Percentiles rank a stretch among this genome's conserved stretches.
These are phyloP conservation scores for Phialocephala sp. DNA, from an alignment of 2,329 filamentous ascomycete genomes.

Conservation along the genomic window DNA sequence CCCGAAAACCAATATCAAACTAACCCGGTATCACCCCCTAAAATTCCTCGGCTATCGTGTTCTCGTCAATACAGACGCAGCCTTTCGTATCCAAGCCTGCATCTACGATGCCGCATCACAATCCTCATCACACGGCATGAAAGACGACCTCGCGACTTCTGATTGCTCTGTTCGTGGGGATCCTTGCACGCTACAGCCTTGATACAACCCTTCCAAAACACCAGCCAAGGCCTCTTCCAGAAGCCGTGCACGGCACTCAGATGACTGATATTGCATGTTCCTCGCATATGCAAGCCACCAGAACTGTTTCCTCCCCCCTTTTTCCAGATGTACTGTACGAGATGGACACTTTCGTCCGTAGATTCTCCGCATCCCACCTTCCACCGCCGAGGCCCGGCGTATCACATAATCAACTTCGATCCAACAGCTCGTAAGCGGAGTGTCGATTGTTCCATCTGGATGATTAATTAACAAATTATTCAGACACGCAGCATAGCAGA, in stretches of 20 bases:
- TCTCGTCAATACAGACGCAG: background rate
- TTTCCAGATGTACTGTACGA: background rate
- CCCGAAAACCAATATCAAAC: background rate
- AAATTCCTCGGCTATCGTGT: slow-evolving; percentile 3
- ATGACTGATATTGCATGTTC: slow-evolving; percentile 5
- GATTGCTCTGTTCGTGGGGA: background rate
- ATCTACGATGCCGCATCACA: background rate
- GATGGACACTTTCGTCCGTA: background rate
- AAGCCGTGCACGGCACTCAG: slow-evolving; percentile 3
- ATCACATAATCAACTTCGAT: background rate
- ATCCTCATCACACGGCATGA: slow-evolving; percentile 1
- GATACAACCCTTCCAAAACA: background rate
- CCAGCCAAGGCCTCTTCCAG: background rate
- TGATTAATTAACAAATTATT: background rate
- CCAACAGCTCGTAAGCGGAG: background rate
- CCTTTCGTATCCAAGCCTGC: background rate
- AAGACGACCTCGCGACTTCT: background rate
- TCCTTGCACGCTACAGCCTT: background rate
- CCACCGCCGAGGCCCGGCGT: background rate
- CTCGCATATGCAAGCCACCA: slow-evolving; percentile 9
- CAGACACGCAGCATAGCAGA: background rate
- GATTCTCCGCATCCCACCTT: background rate
- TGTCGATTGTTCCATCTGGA: background rate
- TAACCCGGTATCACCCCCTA: background rate
- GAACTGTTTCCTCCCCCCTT: background rate